phyloP scores from a whole-genome alignment of 192 early-diverging fungal genomes.

The Coemansia asiatica region DNA sequence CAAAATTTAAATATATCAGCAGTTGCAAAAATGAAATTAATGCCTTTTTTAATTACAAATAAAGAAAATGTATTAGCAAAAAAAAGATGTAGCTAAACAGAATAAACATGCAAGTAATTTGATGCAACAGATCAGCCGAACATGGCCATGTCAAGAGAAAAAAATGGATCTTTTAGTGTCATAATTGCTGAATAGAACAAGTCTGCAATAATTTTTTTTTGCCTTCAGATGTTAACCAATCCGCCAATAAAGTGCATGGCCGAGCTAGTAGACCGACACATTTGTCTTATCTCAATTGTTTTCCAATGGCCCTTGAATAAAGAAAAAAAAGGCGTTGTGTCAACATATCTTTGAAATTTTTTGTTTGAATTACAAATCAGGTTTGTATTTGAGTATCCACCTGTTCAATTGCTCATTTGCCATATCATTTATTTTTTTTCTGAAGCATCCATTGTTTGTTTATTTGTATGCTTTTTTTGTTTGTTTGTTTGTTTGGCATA shows the following conservation, averaged over 20 bases:
- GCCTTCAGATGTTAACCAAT: not conserved
- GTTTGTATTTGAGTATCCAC: not conserved
- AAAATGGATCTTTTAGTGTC: not conserved
- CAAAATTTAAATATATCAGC: not conserved
- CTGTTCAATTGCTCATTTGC: constrained; percentile 2
- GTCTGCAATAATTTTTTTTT: not conserved
- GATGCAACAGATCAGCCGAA: not conserved
- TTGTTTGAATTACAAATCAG: constrained; percentile 14
- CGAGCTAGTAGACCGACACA: not conserved
- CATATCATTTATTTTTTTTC: not conserved
- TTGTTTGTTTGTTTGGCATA: not conserved
- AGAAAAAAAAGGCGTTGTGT: not conserved
- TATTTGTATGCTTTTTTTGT: not conserved
- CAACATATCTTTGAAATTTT: not conserved
- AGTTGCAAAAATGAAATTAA: not conserved
- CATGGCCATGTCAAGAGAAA: not conserved
- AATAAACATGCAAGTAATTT: not conserved
- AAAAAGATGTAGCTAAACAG: not conserved
- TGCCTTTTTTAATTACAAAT: not conserved
- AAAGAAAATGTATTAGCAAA: not conserved
- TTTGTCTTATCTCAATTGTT: not conserved
- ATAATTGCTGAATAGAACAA: not conserved
- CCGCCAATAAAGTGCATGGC: not conserved
- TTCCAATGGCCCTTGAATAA: not conserved
- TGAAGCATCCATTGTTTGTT: not conserved